Conservation (phyloP, 1,284 basidiomycete genomes). For the Pseudozyma sp. region DNA sequence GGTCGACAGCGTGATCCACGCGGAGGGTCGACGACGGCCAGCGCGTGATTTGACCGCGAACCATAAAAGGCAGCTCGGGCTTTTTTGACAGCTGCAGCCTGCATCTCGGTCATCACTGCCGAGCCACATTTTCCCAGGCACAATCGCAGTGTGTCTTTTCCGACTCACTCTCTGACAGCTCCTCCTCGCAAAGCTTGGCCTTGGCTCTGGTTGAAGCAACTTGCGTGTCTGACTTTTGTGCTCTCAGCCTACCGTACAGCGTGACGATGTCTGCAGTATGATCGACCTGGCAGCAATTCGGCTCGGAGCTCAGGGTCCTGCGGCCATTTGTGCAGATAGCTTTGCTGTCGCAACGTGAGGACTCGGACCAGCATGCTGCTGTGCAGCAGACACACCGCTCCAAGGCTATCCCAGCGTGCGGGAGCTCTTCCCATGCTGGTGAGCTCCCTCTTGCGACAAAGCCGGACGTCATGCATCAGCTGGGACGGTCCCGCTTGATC, state of each 20-base stretch:
- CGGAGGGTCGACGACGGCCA: too few species aligned
- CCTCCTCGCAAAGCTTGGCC: neutral
- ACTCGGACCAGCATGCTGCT: constrained; percentile 31
- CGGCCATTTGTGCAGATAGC: constrained; percentile 4
- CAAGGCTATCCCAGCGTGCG: too few species aligned
- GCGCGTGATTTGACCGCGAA: neutral
- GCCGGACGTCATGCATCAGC: constrained; percentile 5
- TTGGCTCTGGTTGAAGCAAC: neutral
- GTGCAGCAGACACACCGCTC: constrained; percentile 2
- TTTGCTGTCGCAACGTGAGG: constrained; percentile 6
- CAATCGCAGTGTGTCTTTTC: constrained; percentile 4
- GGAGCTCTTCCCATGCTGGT: too few species aligned
- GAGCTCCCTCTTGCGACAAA: constrained; percentile 2
- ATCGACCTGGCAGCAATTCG: neutral
- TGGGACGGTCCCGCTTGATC: neutral
- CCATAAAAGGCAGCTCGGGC: constrained; percentile 19
- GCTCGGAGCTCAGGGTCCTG: constrained; percentile 9
- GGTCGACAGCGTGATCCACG: too few species aligned
- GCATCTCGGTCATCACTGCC: constrained; percentile 49
- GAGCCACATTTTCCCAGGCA: constrained; percentile 23
- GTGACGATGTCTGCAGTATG: neutral
- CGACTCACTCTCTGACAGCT: constrained; percentile 10
- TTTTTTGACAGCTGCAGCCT: constrained; percentile 43
- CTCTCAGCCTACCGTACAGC: neutral
- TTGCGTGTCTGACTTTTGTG: neutral